Conservation (phyloP, 2,329 filamentous ascomycete species). For the Penicillium sp. region DNA sequence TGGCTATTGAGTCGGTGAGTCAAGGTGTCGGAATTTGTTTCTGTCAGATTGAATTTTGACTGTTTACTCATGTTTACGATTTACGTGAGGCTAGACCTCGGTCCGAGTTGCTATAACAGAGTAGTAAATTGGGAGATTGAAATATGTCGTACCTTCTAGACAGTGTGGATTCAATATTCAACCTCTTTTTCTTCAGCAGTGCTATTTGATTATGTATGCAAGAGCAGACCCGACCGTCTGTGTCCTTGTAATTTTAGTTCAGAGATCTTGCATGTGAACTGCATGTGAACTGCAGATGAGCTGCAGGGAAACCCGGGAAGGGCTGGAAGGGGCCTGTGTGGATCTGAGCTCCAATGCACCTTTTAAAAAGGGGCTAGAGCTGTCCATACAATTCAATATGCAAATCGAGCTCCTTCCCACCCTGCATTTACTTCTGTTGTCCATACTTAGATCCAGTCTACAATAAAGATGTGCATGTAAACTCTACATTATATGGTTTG, state of each 20-base stretch:
- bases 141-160: background rate
- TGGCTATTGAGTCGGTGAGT: slow-evolving; percentile 5
- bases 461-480: background rate
- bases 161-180: background rate
- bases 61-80: background rate
- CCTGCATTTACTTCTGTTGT: background rate
- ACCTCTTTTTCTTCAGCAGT: background rate
- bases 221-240: slow-evolving; percentile 11
- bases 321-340: slow-evolving; percentile 7
- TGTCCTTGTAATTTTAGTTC: slow-evolving; percentile 14
- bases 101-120: background rate
- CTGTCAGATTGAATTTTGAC: background rate
- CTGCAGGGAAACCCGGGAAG: slow-evolving; percentile 16
- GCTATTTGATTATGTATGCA: background rate
- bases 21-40: background rate
- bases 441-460: background rate
- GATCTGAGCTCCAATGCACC: background rate
- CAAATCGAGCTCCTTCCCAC: background rate
- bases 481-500: background rate
- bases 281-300: slow-evolving; percentile 10
- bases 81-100: background rate
- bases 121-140: background rate
- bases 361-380: background rate
- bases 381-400: background rate
- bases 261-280: slow-evolving; percentile 20